These are phyloP conservation scores for Jacaranda mimosifolia DNA, from an alignment of 257 asterid genomes.

Conservation along the genomic window DNA sequence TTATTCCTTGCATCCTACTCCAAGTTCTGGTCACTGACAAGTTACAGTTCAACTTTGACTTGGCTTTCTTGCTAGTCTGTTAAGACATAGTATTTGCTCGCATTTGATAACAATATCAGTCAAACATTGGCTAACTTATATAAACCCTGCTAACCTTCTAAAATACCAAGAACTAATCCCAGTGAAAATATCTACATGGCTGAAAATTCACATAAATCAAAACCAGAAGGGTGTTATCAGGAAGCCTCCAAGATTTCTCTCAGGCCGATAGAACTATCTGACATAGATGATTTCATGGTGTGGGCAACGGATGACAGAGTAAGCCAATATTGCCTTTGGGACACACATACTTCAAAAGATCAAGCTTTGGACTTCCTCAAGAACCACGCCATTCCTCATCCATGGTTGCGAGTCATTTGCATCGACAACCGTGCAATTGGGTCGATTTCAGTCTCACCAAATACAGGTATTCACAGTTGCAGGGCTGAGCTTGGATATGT, in stretches of 20 bases:
- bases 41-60: not conserved
- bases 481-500: slow-evolving; percentile 62
- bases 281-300: slow-evolving; percentile 64
- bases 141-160: not conserved
- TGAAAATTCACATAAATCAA: not conserved
- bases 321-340: slow-evolving; percentile 55
- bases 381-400: slow-evolving; percentile 50
- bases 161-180: not conserved
- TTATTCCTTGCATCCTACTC: slow-evolving; percentile 44
- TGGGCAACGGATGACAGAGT: slow-evolving; percentile 70
- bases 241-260: slow-evolving; percentile 42
- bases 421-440: slow-evolving; percentile 50
- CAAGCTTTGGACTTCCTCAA: slow-evolving; percentile 43
- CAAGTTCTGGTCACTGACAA: slow-evolving; percentile 32
- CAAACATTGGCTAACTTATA: not conserved
- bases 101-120: no score
- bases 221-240: slow-evolving; percentile 8
- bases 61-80: no score
- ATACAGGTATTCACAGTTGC: slow-evolving; percentile 41
- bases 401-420: slow-evolving; percentile 57
- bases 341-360: slow-evolving; percentile 53
- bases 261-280: slow-evolving; percentile 44
- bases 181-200: slow-evolving; percentile 15
- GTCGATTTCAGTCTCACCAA: slow-evolving; percentile 59
- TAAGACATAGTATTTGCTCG: no score